phyloP scores from a whole-genome alignment of 2,329 filamentous ascomycete species.

The Myriosclerotinia curreyana region DNA sequence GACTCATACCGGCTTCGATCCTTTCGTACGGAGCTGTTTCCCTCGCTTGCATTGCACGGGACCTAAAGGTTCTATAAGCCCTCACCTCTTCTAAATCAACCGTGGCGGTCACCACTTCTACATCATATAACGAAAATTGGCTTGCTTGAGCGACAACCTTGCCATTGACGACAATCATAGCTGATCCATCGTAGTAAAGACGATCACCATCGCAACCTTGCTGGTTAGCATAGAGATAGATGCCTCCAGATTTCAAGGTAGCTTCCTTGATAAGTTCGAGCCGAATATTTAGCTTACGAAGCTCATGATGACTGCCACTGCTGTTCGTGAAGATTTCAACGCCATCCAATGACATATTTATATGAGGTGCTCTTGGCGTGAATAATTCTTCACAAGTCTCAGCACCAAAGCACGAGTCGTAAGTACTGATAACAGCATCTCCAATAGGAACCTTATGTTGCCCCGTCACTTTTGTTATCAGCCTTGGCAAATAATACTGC shows the following conservation, averaged over 20 bases:
- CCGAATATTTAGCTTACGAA: conserved; percentile 63
- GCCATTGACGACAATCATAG: conserved; percentile 61
- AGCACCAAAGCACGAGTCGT: conserved; percentile 60
- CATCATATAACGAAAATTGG: conserved; percentile 47
- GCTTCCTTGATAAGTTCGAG: conserved; percentile 64
- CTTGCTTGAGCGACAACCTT: conserved; percentile 57
- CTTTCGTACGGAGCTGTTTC: conserved; percentile 42
- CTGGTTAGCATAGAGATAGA: conserved; percentile 62
- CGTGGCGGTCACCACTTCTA: conserved; percentile 64
- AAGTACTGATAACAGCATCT: conserved; percentile 51
- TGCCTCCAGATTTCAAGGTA: conserved; percentile 58
- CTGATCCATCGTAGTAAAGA: conserved; percentile 54
- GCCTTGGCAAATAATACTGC: conserved; percentile 60
- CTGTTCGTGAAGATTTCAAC: conserved; percentile 71
- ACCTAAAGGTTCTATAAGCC: conserved; percentile 47
- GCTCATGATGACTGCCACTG: conserved; percentile 63
- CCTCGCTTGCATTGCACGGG: conserved; percentile 27
- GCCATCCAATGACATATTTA: conserved; percentile 62
- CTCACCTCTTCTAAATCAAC: conserved; percentile 71
- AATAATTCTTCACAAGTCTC: conserved; percentile 70
- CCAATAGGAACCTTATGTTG: conserved; percentile 55
- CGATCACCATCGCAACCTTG: conserved; percentile 58
- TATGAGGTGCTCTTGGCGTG: conserved; percentile 46
- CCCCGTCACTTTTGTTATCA: conserved; percentile 50
- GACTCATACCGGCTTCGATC: conserved; percentile 43